A percentile compares a stretch with the other conserved stretches of the same genome.
Evolutionary conservation across 192 early-diverging fungal species (phyloP).

Genomic region (Entomortierella lignicola): DNA sequence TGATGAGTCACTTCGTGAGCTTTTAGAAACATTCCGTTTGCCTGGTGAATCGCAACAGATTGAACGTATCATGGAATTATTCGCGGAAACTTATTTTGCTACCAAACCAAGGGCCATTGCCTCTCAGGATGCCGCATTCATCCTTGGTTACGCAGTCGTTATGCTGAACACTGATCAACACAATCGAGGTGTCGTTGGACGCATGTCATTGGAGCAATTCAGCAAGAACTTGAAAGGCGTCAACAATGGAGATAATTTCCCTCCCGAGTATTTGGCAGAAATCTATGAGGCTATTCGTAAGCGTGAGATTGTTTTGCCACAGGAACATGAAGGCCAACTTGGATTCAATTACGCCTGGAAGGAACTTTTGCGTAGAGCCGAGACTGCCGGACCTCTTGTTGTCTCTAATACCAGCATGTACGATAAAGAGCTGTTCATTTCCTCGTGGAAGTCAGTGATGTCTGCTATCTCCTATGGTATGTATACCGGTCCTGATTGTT

Average conservation of each 20-base stretch:
- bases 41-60: constrained; percentile 99
- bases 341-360: constrained; percentile 97
- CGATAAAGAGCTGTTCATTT: constrained; percentile 83
- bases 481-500: background rate
- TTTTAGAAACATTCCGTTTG: constrained; percentile 94
- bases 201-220: constrained; percentile 95
- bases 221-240: constrained; percentile 88
- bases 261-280: constrained; percentile 80
- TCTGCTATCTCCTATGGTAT: constrained; percentile 85
- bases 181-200: constrained; percentile 87
- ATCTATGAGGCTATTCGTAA: constrained; percentile 92
- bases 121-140: constrained; percentile 83
- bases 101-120: constrained; percentile 74
- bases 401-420: constrained; percentile 70
- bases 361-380: constrained; percentile 71
- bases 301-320: constrained; percentile 95
- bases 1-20: constrained; percentile 92
- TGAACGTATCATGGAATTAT: constrained; percentile 92
- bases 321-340: constrained; percentile 95
- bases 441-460: constrained; percentile 80
- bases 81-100: constrained; percentile 86
- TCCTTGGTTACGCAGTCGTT: constrained; percentile 93
- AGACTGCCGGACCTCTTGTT: constrained; percentile 64
- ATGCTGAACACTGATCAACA: constrained; percentile 99
- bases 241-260: constrained; percentile 89